phyloP scores from a whole-genome alignment of 1,284 basidiomycete species.

The Leccinum discolor region DNA sequence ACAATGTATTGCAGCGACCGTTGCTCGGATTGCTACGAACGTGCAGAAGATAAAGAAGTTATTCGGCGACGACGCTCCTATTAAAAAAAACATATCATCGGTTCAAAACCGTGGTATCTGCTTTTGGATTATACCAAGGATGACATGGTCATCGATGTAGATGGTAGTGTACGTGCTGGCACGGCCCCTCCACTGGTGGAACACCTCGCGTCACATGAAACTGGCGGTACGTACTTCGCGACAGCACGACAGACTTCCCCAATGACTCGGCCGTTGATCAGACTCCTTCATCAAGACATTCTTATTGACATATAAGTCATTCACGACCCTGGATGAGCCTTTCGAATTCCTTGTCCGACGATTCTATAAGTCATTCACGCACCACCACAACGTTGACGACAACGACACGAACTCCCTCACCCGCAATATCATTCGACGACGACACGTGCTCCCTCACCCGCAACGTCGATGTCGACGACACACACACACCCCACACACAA shows the following conservation, averaged over 20 bases:
- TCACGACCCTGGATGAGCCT: slow-evolving; percentile 70
- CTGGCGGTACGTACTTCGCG: slow-evolving; percentile 57
- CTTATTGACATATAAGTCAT: slow-evolving; percentile 93
- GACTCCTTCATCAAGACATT: slow-evolving; percentile 93
- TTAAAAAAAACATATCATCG: slow-evolving; percentile 38
- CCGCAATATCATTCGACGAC: too few relatives aligned
- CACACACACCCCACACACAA: too few relatives aligned
- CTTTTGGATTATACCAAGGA: slow-evolving; percentile 76
- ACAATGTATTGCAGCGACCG: slow-evolving; percentile 18
- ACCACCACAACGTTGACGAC: too few relatives aligned
- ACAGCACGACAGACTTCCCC: background rate
- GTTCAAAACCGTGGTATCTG: slow-evolving; percentile 84
- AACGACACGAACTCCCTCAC: too few relatives aligned
- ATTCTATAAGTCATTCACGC: slow-evolving; percentile 80
- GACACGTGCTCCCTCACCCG: too few relatives aligned
- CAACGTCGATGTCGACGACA: too few relatives aligned
- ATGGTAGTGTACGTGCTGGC: slow-evolving; percentile 84
- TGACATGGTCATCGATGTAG: slow-evolving; percentile 85
- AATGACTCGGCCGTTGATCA: slow-evolving; percentile 28
- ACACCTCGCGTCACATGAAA: slow-evolving; percentile 88
- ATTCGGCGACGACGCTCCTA: slow-evolving; percentile 71
- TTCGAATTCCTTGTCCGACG: slow-evolving; percentile 84
- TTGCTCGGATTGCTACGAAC: slow-evolving; percentile 35
- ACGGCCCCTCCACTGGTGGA: slow-evolving; percentile 87
- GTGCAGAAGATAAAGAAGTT: slow-evolving; percentile 71